These are phyloP conservation scores for Sporothrix globosa DNA, from an alignment of 2,329 filamentous ascomycete genomes.

Conservation along the genomic window DNA sequence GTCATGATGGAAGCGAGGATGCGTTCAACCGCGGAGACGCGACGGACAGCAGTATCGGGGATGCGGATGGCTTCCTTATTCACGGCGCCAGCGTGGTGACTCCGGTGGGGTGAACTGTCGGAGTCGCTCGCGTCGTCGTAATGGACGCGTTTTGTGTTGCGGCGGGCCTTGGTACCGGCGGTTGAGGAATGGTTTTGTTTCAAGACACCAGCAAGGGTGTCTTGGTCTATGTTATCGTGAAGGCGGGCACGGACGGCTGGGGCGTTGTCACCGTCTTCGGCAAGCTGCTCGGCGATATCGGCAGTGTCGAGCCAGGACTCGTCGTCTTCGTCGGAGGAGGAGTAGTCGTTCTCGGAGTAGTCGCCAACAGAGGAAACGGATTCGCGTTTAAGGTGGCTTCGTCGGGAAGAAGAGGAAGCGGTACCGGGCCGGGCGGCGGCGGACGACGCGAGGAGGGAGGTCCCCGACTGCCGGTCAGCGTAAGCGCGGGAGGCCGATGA, in stretches of 20 bases:
- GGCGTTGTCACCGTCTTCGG: constrained; percentile 69
- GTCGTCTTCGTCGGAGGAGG: constrained; percentile 50
- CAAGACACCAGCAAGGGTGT: constrained; percentile 57
- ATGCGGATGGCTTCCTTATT: constrained; percentile 81
- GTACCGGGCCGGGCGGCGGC: constrained; percentile 37
- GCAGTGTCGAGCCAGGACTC: constrained; percentile 89
- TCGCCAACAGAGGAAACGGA: constrained; percentile 20
- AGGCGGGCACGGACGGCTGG: constrained; percentile 70
- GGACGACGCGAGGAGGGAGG: constrained; percentile 51
- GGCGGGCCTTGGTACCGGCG: constrained; percentile 37
- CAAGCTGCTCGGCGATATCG: constrained; percentile 89
- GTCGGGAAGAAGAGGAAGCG: constrained; percentile 31
- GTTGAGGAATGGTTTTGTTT: constrained; percentile 46
- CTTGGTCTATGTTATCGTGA: constrained; percentile 66
- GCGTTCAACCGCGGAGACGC: constrained; percentile 68
- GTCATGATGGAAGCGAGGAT: constrained; percentile 85
- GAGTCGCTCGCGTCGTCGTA: constrained; percentile 55
- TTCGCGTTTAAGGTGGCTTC: constrained; percentile 44
- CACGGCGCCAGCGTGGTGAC: constrained; percentile 49
- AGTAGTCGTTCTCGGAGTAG: constrained; percentile 51
- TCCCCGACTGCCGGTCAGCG: constrained; percentile 45
- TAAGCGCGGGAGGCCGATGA: constrained; percentile 42
- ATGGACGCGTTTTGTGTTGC: constrained; percentile 64
- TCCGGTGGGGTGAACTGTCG: constrained; percentile 54
- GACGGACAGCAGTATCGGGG: constrained; percentile 67